Evolutionary conservation across 169 alveolate genomes (phyloP), one percentile per base, ranked within the genome.

Genomic region (Babesia bigemina): DNA sequence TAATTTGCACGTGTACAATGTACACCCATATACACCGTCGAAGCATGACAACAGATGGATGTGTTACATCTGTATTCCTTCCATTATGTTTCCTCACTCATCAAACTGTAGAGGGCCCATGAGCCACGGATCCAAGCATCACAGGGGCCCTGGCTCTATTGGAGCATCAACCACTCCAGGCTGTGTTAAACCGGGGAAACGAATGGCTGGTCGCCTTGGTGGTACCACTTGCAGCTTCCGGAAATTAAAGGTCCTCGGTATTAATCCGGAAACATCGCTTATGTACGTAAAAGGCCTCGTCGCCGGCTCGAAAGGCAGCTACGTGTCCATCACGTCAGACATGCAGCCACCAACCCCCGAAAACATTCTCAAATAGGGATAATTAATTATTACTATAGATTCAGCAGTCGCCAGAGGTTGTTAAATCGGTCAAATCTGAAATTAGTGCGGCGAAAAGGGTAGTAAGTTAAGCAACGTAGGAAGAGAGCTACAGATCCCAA

Each of bases 171-270:
- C 97, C 57, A 94, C 92, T 56, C 98, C 98, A 26, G 98, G 98
- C 21, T 87, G 97, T 62, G 98, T 96, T 9, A 88, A 93, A 61
- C 97, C 97, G 44, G 96, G 96, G 21, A 95, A 95, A 73, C 91
- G 94, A 42, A 96, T 96, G 99, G 95, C 99, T 29, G 99, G 99
- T 0, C 87, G 94, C 42, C 82, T 93, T 81, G 98, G 98, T 19
- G 81, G 88, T 48, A 92, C 90, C 72, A 79, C 56, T 42, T 84
- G 93, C 50, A 95, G 97, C 19, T 87, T 91, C 79, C 69, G 92
- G 7, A 91, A 83, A 47, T 65, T 93, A 42, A 86, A 86, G 77
- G 91, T 96, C 24, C 87, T 95, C 29, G 98, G 97, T 24, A 77
- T 96, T 26, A 97, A 96, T 90, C 93, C 92, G 47, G 96, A 87